Evolutionary conservation across 2,329 filamentous ascomycete species (phyloP), one percentile per base, ranked within the genome.

Genomic region (Fonsecaea nubica): DNA sequence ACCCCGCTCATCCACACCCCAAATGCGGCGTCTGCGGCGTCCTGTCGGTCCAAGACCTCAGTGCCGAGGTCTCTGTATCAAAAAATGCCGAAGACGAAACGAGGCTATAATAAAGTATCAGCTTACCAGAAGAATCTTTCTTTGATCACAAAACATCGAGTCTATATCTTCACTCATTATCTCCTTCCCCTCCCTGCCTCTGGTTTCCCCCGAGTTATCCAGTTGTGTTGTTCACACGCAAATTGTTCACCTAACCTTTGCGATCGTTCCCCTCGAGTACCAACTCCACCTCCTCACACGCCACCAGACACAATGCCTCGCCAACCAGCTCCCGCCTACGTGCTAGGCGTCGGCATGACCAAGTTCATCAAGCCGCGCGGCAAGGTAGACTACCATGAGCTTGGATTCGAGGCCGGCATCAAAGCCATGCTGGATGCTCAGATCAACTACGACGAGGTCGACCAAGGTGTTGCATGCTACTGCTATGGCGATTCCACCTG

Each of bases 271-370:
- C 5, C 15, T 45, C n/a, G 6, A 45, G 40, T 38, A 6, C 52
- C 53, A 32, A 5, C 53, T 56, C 36, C 53, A 55, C 21, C 25
- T 36, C 52, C 52, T 55, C 21, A 56, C 18, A 56, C 18, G 15
- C 56, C n/a, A 21, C 45, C 30, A 58, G 30, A 83, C 75, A 83
- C 59, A 68, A 86, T 86, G 84, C 81, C 79, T 71, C 81, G 83
- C 72, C 84, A 85, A 75, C 76, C 77, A 63, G 80, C 83, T 69
- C 85, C 85, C 73, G 85, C 85, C 84, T 98, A 98, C 84, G 92
- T 98, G 77, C 88, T 98, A 68, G 94, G 94, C 83, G 95, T 98
- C 73, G 94, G 94, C 82, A 95, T 98, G 92, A 98, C 94, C 82
- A 96, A 96, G 81, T 98, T 98, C 86, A 94, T 97, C 87, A 76